Conservation (phyloP, 2,329 filamentous ascomycete species). For the Daldinia sp. region DNA sequence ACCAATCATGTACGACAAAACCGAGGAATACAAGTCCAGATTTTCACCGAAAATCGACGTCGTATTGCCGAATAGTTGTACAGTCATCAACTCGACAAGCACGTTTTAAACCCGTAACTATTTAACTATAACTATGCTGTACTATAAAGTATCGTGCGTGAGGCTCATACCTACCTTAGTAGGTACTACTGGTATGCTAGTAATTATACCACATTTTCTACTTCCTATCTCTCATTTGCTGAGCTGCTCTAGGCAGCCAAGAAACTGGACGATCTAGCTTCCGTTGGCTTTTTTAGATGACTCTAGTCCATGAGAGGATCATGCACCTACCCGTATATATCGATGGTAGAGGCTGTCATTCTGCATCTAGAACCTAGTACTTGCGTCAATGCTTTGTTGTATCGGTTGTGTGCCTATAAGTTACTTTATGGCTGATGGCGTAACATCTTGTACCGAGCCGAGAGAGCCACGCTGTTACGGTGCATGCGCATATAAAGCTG, state of each 20-base stretch:
- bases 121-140: too few relatives aligned
- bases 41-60: slow-evolving; percentile 36
- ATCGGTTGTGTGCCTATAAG: slow-evolving; percentile 34
- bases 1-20: slow-evolving; percentile 13
- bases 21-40: slow-evolving; percentile 30
- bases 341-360: slow-evolving; percentile 29
- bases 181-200: too few relatives aligned
- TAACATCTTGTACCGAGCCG: slow-evolving; percentile 19
- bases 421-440: slow-evolving; percentile 24
- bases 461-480: slow-evolving; percentile 16
- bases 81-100: slow-evolving; percentile 8
- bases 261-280: background rate
- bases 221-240: background rate
- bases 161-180: too few relatives aligned
- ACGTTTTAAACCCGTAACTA: background rate
- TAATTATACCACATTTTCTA: slow-evolving; percentile 15
- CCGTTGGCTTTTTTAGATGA: background rate
- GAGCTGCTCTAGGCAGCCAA: background rate
- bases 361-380: slow-evolving; percentile 45
- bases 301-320: slow-evolving; percentile 25
- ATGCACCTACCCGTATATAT: slow-evolving; percentile 33
- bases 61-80: slow-evolving; percentile 26
- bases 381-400: slow-evolving; percentile 52
- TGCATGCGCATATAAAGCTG: background rate
- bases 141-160: slow-evolving; percentile 18